Base-by-base conservation (phyloP, 306 rosid species). In the Pueraria montana region DNA sequence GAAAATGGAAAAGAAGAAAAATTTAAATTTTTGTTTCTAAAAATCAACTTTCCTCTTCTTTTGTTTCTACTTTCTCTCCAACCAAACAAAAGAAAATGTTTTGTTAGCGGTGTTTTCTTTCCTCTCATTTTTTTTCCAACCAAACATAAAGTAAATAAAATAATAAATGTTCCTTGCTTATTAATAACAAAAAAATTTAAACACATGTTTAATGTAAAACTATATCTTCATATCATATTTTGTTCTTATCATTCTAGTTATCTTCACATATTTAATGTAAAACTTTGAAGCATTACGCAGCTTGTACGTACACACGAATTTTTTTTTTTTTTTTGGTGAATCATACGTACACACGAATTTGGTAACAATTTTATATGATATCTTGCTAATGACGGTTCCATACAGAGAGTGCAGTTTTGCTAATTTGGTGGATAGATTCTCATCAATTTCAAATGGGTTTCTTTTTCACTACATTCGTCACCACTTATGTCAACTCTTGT, bases 401-500 rank as follows among this genome's bases (percentile, higher is more conserved):
- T 64, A 45, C n/a, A 50, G 9, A 76, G 43, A 77, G 64, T 64
- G 62, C 18, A 68, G 5, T 34, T 24, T 49, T 80, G 32, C 80
- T 49, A 80, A 80, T 75, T 74, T 61, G 53, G 79, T 20, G 34
- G 17, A 64, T 21, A 65, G 68, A 86, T 86, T 87, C 86, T 73
- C 17, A 21, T 27, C n/a, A 27, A 27, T 75, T 80, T 81, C 30
- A 27, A 83, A 75, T 75, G 80, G 77, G 36, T 86, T 82, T 72
- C 86, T 21, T 69, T 83, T 79, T 62, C 62, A 59, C 40, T 18
- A 79, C 80, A 50, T 69, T 70, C 65, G 18, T 63, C 77, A 50
- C 40, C 45, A n/a, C 24, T 32, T 20, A 73, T 87, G 82, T 87
- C 88, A 87, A 87, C 88, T 87, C 84, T 87, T 81, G 69, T 55